Evolutionary conservation across 768 basidiomycete species (phyloP).

Genomic region (Auriscalpium orientale): DNA sequence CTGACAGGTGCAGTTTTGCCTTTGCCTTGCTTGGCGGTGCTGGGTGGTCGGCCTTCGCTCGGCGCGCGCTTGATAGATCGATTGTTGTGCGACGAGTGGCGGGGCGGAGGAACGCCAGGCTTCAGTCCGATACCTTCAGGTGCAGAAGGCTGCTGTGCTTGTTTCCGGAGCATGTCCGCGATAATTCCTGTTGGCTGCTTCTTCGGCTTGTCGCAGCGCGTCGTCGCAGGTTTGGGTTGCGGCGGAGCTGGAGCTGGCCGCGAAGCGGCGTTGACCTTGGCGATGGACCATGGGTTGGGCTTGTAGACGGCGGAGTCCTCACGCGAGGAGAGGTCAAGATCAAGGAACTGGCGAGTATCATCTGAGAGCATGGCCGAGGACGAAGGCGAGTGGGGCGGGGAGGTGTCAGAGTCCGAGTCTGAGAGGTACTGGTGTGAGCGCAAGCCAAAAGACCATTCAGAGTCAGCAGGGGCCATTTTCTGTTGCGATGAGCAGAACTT

Average conservation of each 20-base stretch:
- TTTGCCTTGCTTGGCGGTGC: no score
- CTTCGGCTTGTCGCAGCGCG: constrained; percentile 1
- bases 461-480: neutral
- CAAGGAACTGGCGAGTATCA: constrained; percentile 29
- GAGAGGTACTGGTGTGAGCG: constrained; percentile 18
- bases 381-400: neutral
- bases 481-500: neutral
- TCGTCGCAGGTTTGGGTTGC: neutral
- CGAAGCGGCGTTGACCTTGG: constrained; percentile 66
- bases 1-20: no score
- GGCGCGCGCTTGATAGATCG: no score
- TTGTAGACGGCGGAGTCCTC: constrained; percentile 56
- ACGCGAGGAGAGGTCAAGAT: constrained; percentile 54
- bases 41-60: no score
- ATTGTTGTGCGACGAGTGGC: no score
- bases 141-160: constrained; percentile 20
- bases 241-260: constrained; percentile 23
- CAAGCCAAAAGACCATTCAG: constrained; percentile 25
- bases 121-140: constrained; percentile 1
- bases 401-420: constrained; percentile 17
- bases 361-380: constrained; percentile 5
- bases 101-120: neutral
- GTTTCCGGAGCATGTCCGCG: constrained; percentile 40
- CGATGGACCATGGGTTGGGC: constrained; percentile 76
- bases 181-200: constrained; percentile 26